Conservation (phyloP, 2,329 filamentous ascomycete species). For the Neospermospora avenae region DNA sequence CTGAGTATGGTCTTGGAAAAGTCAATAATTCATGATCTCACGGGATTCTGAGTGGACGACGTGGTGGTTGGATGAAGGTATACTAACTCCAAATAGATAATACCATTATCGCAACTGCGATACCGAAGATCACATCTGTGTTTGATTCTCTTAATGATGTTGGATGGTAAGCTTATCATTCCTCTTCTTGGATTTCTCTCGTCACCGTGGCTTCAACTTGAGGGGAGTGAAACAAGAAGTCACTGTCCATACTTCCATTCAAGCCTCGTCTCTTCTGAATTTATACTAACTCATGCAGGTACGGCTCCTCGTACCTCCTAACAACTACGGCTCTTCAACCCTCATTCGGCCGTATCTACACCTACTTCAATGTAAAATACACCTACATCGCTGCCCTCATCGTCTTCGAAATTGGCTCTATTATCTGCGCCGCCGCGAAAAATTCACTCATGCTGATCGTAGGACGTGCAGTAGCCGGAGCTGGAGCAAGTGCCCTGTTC, state of each 20-base stretch:
- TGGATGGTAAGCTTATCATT: constrained; percentile 34
- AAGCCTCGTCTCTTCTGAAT: background rate
- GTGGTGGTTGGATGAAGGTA: background rate
- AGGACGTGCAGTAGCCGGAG: constrained; percentile 37
- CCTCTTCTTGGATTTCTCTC: too few relatives aligned
- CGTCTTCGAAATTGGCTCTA: constrained; percentile 38
- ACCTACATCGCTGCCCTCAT: constrained; percentile 33
- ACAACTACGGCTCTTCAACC: constrained; percentile 37
- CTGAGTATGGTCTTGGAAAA: too few relatives aligned
- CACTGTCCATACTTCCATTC: background rate
- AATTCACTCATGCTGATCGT: constrained; percentile 37
- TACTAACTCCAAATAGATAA: constrained; percentile 33
- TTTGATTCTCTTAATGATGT: constrained; percentile 40
- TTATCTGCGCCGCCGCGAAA: constrained; percentile 36
- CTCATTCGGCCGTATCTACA: constrained; percentile 36
- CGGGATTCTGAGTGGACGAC: too few relatives aligned
- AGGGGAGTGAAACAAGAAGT: background rate
- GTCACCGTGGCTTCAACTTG: too few relatives aligned
- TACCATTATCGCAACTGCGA: constrained; percentile 39
- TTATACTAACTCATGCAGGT: constrained; percentile 6
- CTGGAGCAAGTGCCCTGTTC: constrained; percentile 35
- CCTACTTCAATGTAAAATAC: constrained; percentile 36
- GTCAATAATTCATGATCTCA: too few relatives aligned
- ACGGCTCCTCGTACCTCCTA: constrained; percentile 39
- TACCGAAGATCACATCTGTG: constrained; percentile 41